Evolutionary conservation across 768 basidiomycete species (phyloP).

Genomic region (Tephrocybe sp.): DNA sequence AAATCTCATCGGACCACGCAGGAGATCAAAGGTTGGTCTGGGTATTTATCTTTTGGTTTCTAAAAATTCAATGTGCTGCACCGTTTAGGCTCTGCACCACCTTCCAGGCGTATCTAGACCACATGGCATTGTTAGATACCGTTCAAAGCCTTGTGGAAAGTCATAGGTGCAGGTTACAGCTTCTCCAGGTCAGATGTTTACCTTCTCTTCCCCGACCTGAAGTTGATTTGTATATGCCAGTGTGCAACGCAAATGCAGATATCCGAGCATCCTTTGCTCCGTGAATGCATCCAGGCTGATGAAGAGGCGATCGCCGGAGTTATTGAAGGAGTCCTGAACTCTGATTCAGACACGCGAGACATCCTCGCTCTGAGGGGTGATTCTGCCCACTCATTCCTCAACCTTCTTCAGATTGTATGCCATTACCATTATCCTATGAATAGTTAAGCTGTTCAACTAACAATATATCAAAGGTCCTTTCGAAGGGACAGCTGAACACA

Average conservation of each 20-base stretch:
- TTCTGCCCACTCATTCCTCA: slow-evolving; percentile 18
- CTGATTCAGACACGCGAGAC: slow-evolving; percentile 11
- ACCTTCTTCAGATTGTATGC: slow-evolving; percentile 20
- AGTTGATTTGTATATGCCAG: neutral
- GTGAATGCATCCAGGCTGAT: slow-evolving; percentile 18
- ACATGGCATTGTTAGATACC: slow-evolving; percentile 9
- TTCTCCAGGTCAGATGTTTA: slow-evolving; percentile 11
- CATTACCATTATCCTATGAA: neutral
- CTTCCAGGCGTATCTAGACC: slow-evolving; percentile 16
- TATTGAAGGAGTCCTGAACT: slow-evolving; percentile 16
- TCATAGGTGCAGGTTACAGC: slow-evolving; percentile 16
- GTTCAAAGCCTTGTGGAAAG: slow-evolving; percentile 17
- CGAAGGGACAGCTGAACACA: slow-evolving; percentile 14
- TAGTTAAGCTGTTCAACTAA: neutral
- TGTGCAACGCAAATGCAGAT: slow-evolving; percentile 15
- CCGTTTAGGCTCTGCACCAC: slow-evolving; percentile 10
- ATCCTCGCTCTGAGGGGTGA: slow-evolving; percentile 16
- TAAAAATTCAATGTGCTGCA: neutral
- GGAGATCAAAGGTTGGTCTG: slow-evolving; percentile 13
- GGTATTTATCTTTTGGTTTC: neutral
- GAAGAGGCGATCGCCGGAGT: slow-evolving; percentile 15
- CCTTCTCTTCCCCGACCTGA: neutral
- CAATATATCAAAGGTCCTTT: slow-evolving; percentile 7
- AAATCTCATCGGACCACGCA: slow-evolving; percentile 13
- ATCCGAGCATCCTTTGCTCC: slow-evolving; percentile 15